Conservation (phyloP, 257 asterid species). For the Cynanchum wilfordii region DNA sequence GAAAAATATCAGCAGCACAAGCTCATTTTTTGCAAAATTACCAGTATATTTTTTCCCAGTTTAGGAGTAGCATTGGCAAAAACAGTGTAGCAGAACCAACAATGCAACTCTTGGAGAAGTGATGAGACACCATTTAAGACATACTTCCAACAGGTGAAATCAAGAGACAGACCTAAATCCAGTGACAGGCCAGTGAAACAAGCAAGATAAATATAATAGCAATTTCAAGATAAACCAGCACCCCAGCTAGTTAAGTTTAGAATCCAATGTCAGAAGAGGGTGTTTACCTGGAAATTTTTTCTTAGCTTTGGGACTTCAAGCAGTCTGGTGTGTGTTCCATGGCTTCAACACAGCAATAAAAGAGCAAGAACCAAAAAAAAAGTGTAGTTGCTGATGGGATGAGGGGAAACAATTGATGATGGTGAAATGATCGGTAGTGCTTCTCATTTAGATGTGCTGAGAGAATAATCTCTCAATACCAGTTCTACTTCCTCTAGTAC, state of each 20-base stretch:
- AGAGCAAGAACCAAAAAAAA: not conserved
- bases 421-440: not conserved
- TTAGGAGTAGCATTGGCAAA: not conserved
- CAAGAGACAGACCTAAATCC: not conserved
- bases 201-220: not conserved
- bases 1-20: not conserved
- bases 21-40: not conserved
- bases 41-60: not conserved
- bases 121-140: not conserved
- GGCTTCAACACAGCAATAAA: not conserved
- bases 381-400: not conserved
- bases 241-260: not conserved
- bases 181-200: not conserved
- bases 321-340: not conserved
- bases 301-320: not conserved
- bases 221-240: not conserved
- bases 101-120: not conserved
- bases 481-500: slow-evolving; percentile 68
- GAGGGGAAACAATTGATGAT: not conserved
- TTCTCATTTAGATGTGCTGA: slow-evolving; percentile 12
- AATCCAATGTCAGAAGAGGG: not conserved
- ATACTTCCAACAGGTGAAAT: not conserved
- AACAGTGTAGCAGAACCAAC: not conserved
- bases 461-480: slow-evolving; percentile 54
- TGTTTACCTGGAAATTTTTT: not conserved